These are phyloP conservation scores for Fusarium virguliforme DNA, from an alignment of 2,329 filamentous ascomycete species.

Conservation along the genomic window DNA sequence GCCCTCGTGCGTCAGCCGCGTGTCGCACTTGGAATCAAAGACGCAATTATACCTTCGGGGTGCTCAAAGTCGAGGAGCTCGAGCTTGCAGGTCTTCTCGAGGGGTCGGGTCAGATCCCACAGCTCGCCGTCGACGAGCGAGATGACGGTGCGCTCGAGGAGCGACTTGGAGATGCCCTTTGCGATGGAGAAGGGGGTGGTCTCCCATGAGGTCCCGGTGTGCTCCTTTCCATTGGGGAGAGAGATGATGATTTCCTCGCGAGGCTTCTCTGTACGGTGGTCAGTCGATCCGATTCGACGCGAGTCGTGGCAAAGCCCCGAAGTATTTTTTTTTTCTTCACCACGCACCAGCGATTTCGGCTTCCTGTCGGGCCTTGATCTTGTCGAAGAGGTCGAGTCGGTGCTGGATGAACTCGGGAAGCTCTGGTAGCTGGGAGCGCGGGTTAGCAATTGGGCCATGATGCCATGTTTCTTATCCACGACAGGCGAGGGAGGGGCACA, in stretches of 20 bases:
- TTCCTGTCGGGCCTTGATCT: conserved; percentile 87
- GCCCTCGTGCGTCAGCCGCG: conserved; percentile 12
- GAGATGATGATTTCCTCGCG: conserved; percentile 83
- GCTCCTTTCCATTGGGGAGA: conserved; percentile 79
- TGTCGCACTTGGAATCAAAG: background rate
- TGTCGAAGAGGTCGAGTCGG: conserved; percentile 89
- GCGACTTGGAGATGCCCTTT: conserved; percentile 86
- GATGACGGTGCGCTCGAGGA: conserved; percentile 89
- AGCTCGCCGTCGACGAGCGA: conserved; percentile 86
- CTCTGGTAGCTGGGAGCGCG: conserved; percentile 56
- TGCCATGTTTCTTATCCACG: conserved; percentile 12
- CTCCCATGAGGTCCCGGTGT: conserved; percentile 88
- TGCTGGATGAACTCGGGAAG: conserved; percentile 85
- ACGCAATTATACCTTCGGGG: conserved; percentile 53
- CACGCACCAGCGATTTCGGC: conserved; percentile 74
- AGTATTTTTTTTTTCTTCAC: conserved; percentile 17
- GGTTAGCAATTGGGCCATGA: conserved; percentile 44
- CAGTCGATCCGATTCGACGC: conserved; percentile 39
- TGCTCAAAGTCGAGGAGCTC: conserved; percentile 86
- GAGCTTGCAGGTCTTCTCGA: conserved; percentile 90
- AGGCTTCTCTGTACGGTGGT: conserved; percentile 69
- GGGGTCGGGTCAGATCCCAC: conserved; percentile 92
- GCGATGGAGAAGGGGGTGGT: conserved; percentile 88
- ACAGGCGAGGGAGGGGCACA: conserved; percentile 28
- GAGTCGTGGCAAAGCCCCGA: conserved; percentile 6